These are phyloP conservation scores for Priceomyces melissophilus DNA, from an alignment of 805 yeast species.

Conservation along the genomic window DNA sequence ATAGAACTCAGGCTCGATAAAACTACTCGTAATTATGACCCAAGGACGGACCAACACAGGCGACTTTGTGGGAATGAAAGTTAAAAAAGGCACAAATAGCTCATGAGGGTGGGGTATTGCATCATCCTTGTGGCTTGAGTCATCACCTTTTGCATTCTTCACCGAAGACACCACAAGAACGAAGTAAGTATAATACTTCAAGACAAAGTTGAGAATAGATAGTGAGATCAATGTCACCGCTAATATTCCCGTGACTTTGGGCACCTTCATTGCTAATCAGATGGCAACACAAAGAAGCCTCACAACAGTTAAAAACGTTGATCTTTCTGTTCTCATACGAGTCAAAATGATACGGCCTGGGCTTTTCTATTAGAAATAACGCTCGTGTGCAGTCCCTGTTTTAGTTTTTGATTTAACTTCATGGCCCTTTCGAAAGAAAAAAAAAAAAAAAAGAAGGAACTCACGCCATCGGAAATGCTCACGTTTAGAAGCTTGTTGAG, in stretches of 20 bases:
- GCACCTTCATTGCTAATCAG: conserved; percentile 24
- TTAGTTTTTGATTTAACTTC: too few relatives aligned
- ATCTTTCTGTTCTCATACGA: too few relatives aligned
- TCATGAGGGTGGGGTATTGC: conserved; percentile 44
- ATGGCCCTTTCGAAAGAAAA: background rate
- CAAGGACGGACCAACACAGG: conserved; percentile 43
- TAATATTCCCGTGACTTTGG: conserved; percentile 32
- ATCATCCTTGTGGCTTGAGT: conserved; percentile 30
- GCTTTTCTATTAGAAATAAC: too few relatives aligned
- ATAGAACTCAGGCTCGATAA: conserved; percentile 44
- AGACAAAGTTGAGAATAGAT: conserved; percentile 29
- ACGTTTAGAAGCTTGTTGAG: conserved; percentile 25
- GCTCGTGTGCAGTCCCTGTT: too few relatives aligned
- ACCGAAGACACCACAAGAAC: conserved; percentile 30
- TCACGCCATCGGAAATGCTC: conserved; percentile 8
- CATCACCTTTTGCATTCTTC: conserved; percentile 17
- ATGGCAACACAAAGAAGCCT: too few relatives aligned
- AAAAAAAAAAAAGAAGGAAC: background rate
- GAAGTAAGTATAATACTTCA: conserved; percentile 38
- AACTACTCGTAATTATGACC: conserved; percentile 46
- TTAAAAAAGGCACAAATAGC: conserved; percentile 47
- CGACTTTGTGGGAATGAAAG: conserved; percentile 45
- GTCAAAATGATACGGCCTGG: too few relatives aligned
- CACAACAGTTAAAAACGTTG: too few relatives aligned
- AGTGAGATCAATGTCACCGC: conserved; percentile 29